These are phyloP conservation scores for Tolypocladium amazonense DNA, from an alignment of 2,329 filamentous ascomycete genomes.

Conservation along the genomic window DNA sequence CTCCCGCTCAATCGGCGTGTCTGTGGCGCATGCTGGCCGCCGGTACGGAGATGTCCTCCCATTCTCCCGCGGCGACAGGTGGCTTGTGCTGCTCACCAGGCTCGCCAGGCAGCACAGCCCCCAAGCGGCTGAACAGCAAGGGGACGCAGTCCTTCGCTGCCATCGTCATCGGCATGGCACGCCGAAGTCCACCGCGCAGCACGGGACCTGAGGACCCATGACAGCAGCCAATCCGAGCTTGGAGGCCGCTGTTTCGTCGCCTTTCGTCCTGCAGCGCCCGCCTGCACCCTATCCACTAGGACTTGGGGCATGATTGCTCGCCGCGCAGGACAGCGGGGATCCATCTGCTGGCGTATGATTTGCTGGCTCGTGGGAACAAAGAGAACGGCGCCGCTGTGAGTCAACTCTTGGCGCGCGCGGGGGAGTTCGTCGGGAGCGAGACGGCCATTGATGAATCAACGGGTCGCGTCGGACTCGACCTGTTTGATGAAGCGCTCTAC, in stretches of 20 bases:
- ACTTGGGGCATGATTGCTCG: background rate
- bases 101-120: slow-evolving; percentile 7
- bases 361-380: background rate
- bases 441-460: background rate
- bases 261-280: background rate
- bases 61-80: background rate
- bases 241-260: background rate
- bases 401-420: background rate
- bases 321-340: background rate
- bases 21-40: slow-evolving; percentile 1
- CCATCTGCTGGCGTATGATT: background rate
- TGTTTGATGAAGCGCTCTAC: slow-evolving; percentile 1
- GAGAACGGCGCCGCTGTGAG: background rate
- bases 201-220: background rate
- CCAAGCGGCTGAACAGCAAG: slow-evolving; percentile 2
- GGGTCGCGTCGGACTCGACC: background rate
- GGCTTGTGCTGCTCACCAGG: slow-evolving; percentile 4
- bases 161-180: background rate
- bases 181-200: background rate
- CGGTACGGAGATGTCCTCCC: background rate
- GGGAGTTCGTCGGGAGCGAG: background rate
- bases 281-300: no score
- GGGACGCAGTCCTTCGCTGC: background rate
- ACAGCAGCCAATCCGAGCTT: background rate
- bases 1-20: background rate